A percentile compares a stretch with the other conserved stretches of the same genome.
Evolutionary conservation across 768 basidiomycete genomes (phyloP).

Genomic region (Trametes coccinea): DNA sequence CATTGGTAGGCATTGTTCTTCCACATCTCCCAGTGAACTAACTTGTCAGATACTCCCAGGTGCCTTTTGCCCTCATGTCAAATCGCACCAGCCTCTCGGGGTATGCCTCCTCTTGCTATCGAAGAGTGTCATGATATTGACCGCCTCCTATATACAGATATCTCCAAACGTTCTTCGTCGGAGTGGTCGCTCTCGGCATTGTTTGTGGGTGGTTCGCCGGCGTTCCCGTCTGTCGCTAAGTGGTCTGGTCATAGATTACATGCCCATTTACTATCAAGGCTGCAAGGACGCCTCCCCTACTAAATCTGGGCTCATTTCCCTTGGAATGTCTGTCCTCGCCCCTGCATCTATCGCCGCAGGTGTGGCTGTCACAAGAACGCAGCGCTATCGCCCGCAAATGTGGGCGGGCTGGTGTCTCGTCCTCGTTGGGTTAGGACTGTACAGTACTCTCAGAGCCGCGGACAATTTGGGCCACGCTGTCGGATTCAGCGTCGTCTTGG

Average conservation of each 20-base stretch:
- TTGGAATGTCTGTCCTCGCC: constrained; percentile 39
- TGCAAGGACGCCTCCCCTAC: constrained; percentile 38
- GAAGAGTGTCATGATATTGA: neutral
- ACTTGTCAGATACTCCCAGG: too few species aligned
- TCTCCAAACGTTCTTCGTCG: constrained; percentile 1
- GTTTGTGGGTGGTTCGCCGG: constrained; percentile 14
- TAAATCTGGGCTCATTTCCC: constrained; percentile 22
- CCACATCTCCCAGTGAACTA: too few species aligned
- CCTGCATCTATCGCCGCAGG: constrained; percentile 42
- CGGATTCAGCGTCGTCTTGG: constrained; percentile 2
- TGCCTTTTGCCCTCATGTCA: constrained; percentile 27
- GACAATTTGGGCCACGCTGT: neutral
- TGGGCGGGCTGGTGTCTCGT: constrained; percentile 38
- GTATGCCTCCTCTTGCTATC: neutral
- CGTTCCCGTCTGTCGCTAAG: too few species aligned
- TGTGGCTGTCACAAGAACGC: constrained; percentile 33
- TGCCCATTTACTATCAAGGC: constrained; percentile 41
- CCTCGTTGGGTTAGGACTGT: constrained; percentile 36
- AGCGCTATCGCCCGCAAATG: constrained; percentile 40
- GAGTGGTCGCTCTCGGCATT: constrained; percentile 1
- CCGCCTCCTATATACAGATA: constrained; percentile 7
- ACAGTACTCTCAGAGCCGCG: constrained; percentile 30
- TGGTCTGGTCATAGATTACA: constrained; percentile 49
- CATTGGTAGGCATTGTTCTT: constrained; percentile 20
- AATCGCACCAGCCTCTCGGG: constrained; percentile 9